These are phyloP conservation scores for Gastrolobium villosum DNA, from an alignment of 306 rosid genomes.

Conservation along the genomic window DNA sequence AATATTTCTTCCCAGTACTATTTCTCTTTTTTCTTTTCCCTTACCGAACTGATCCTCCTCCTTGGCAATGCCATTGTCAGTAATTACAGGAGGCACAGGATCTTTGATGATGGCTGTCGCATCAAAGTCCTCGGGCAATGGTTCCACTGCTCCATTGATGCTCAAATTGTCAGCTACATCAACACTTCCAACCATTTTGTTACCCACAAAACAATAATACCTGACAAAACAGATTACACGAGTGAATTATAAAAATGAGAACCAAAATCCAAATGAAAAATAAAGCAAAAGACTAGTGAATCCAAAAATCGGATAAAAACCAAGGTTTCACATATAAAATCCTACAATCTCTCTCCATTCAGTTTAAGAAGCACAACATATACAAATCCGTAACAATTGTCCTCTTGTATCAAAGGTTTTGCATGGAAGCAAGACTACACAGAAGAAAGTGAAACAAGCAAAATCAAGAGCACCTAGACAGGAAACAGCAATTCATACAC, in stretches of 20 bases:
- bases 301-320: neutral
- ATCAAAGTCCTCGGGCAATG: conserved; percentile 56
- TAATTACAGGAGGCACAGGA: conserved; percentile 48
- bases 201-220: conserved; percentile 27
- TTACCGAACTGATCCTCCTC: conserved; percentile 9
- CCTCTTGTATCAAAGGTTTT: neutral
- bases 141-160: conserved; percentile 44
- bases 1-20: conserved; percentile 84
- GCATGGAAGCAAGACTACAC: neutral
- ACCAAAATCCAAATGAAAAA: neutral
- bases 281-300: conserved; percentile 1
- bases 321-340: conserved; percentile 5
- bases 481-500: conserved; percentile 28
- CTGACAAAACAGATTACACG: conserved; percentile 23
- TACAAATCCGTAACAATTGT: neutral
- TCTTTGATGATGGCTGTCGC: conserved; percentile 44
- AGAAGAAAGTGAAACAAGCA: neutral
- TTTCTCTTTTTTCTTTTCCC: conserved; percentile 55
- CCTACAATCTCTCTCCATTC: neutral
- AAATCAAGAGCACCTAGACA: conserved; percentile 8
- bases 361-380: neutral
- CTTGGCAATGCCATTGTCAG: conserved; percentile 19
- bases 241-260: neutral
- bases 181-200: conserved; percentile 52
- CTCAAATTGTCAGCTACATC: conserved; percentile 29